phyloP scores from a whole-genome alignment of 2,329 filamentous ascomycete species.

The Pseudocercospora macadamiae region DNA sequence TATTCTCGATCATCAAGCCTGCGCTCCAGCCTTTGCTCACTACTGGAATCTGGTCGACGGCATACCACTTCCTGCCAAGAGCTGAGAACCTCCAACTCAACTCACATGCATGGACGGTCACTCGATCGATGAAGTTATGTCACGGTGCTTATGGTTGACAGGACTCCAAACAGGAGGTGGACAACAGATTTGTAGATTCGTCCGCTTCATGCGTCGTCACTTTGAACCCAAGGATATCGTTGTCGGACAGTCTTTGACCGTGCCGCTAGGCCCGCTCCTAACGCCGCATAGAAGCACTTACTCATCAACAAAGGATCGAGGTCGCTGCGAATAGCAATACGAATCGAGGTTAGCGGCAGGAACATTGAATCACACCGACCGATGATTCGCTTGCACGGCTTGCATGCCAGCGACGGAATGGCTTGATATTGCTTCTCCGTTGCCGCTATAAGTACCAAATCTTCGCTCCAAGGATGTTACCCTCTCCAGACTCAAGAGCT shows the following conservation, averaged over 20 bases:
- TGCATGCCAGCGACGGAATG: background rate
- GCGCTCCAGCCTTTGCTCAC: background rate
- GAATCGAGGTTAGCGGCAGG: slow-evolving; percentile 7
- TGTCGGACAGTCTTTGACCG: background rate
- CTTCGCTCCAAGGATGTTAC: background rate
- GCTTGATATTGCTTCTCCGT: background rate
- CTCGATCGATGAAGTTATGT: too few relatives aligned
- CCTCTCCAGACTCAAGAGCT: background rate
- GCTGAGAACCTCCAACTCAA: too few relatives aligned
- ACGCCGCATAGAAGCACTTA: background rate
- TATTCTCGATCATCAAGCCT: background rate
- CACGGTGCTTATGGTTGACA: too few relatives aligned
- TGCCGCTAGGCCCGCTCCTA: background rate
- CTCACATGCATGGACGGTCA: too few relatives aligned
- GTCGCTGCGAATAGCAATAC: slow-evolving; percentile 8
- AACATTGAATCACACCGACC: background rate
- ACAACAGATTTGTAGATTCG: too few relatives aligned
- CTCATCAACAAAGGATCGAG: slow-evolving; percentile 4
- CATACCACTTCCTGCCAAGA: too few relatives aligned
- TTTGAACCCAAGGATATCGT: too few relatives aligned
- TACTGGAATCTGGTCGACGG: too few relatives aligned
- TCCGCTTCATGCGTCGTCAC: too few relatives aligned
- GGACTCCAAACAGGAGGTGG: too few relatives aligned
- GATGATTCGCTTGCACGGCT: background rate
- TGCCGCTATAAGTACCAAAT: background rate